Evolutionary conservation across 345 rosid genomes (phyloP).

Genomic region (Punica granatum): DNA sequence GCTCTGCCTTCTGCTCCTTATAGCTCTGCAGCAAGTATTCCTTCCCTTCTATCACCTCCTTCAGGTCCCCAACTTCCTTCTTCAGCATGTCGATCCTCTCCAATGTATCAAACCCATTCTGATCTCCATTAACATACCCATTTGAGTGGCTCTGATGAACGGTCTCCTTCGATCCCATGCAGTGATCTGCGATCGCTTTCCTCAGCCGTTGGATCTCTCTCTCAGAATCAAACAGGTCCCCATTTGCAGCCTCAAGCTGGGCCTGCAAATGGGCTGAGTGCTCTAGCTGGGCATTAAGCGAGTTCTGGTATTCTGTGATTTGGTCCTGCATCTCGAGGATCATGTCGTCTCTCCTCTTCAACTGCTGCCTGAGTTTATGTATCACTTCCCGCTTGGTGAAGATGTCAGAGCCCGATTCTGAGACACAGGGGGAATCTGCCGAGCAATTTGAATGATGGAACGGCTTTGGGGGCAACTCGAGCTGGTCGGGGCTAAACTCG

Average conservation of each 20-base stretch:
- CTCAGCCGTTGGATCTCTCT: slow-evolving; percentile 83
- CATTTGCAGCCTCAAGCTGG: slow-evolving; percentile 64
- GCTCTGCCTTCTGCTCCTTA: slow-evolving; percentile 85
- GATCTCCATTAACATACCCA: slow-evolving; percentile 36
- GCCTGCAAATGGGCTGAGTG: slow-evolving; percentile 64
- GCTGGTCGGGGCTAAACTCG: slow-evolving; percentile 57
- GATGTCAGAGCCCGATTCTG: slow-evolving; percentile 96
- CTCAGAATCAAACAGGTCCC: slow-evolving; percentile 70
- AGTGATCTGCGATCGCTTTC: slow-evolving; percentile 83
- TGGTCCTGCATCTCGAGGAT: slow-evolving; percentile 96
- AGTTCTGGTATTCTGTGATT: slow-evolving; percentile 60
- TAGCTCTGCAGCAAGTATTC: slow-evolving; percentile 70
- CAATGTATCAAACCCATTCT: slow-evolving; percentile 17
- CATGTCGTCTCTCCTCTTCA: slow-evolving; percentile 95
- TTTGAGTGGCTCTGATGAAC: slow-evolving; percentile 31
- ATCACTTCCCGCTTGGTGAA: slow-evolving; percentile 91
- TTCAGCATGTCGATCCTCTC: slow-evolving; percentile 68
- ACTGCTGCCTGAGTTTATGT: slow-evolving; percentile 84
- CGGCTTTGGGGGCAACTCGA: slow-evolving; percentile 71
- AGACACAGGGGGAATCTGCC: slow-evolving; percentile 91
- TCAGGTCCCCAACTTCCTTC: slow-evolving; percentile 74
- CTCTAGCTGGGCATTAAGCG: slow-evolving; percentile 51
- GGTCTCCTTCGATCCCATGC: slow-evolving; percentile 43
- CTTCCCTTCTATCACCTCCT: slow-evolving; percentile 89
- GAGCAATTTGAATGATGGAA: slow-evolving; percentile 79